Base-by-base conservation (phyloP, 345 rosid species). In the Eucalyptus guilfoylei region DNA sequence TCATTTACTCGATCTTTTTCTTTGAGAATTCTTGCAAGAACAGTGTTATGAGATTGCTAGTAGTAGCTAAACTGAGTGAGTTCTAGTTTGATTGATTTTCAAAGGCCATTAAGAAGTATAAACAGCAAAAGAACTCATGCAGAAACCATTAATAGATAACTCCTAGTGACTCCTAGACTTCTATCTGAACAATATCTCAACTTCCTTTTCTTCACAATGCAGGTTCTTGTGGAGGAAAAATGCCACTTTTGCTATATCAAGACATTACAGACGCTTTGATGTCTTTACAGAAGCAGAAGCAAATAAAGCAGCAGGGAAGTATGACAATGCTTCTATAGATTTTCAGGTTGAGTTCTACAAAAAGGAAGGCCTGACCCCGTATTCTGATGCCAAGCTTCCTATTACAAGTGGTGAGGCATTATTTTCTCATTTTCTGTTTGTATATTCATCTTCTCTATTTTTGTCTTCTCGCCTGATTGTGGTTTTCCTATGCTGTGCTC, bases 191-290 rank as follows among this genome's bases (percentile, higher is more conserved):
- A 45, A 30, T 81, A 58, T 44, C 17, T 50, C 72, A 85, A 69
- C 72, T 85, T 81, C 60, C 32, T n/a, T 90, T 62, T 86, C 49
- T 90, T 86, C 81, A 80, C 86, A 89, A 87, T 88, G 92, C 96
- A 98, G 99, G 96, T 96, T 96, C 91, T 92, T 98, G 92, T 98
- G 99, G 99, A 95, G 99, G 92, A 93, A 94, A 90, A 98, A 98
- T 92, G 96, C 98, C n/a, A 96, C 99, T 58, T 94, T 96, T 92
- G 99, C 99, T 14, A 97, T 98, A 87, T 98, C 99, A 88, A 95
- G 95, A 93, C 99, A 97, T 93, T 98, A 97, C 88, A 96, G 90
- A 81, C 98, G 99, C 17, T 96, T 96, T 89, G 97, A 98, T 90
- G 99, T 97, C 76, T 94, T 98, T 64, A 90, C 88, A 28, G 99